A percentile compares a stretch with the other conserved stretches of the same genome.
Conservation (phyloP, 2,329 filamentous ascomycete genomes). For the Pseudopithomyces maydicus region DNA sequence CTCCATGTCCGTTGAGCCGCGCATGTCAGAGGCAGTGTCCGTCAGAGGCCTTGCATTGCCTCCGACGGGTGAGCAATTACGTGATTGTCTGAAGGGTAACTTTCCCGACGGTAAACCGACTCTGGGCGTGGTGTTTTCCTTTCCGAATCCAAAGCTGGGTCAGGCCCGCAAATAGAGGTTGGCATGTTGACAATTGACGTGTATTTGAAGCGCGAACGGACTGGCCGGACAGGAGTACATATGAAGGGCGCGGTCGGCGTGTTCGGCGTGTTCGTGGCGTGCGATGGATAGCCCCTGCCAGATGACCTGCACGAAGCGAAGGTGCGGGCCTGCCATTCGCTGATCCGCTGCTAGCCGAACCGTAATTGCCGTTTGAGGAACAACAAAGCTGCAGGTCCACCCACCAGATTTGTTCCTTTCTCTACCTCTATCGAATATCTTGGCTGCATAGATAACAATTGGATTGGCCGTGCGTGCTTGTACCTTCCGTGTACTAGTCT, state of each 20-base stretch:
- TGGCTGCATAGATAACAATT: slow-evolving; percentile 1
- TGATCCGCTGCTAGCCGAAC: slow-evolving; percentile 41
- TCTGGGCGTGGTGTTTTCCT: not conserved
- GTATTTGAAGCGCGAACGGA: not conserved
- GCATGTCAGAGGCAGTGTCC: not conserved
- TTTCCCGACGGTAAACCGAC: slow-evolving; percentile 1
- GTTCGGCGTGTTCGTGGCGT: slow-evolving; percentile 1
- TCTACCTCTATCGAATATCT: not conserved
- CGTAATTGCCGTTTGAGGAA: slow-evolving; percentile 19
- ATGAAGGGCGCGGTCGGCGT: slow-evolving; percentile 2
- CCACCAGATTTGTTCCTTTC: slow-evolving; percentile 3
- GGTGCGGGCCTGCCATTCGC: slow-evolving; percentile 22
- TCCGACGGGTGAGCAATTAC: not conserved
- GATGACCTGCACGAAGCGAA: slow-evolving; percentile 22
- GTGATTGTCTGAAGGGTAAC: not conserved
- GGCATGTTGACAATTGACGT: not conserved
- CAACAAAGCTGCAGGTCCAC: slow-evolving; percentile 18
- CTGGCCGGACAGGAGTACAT: not conserved
- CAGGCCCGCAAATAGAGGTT: not conserved
- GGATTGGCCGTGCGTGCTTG: slow-evolving; percentile 20
- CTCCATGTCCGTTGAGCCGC: not conserved
- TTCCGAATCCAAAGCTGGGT: not conserved
- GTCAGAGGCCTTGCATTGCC: slow-evolving; percentile 6
- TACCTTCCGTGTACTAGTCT: not conserved
- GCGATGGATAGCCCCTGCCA: slow-evolving; percentile 2